A percentile compares a stretch with the other conserved stretches of the same genome.
Evolutionary conservation across 2,329 filamentous ascomycete species (phyloP).

Genomic region (Didymella keratinophila): DNA sequence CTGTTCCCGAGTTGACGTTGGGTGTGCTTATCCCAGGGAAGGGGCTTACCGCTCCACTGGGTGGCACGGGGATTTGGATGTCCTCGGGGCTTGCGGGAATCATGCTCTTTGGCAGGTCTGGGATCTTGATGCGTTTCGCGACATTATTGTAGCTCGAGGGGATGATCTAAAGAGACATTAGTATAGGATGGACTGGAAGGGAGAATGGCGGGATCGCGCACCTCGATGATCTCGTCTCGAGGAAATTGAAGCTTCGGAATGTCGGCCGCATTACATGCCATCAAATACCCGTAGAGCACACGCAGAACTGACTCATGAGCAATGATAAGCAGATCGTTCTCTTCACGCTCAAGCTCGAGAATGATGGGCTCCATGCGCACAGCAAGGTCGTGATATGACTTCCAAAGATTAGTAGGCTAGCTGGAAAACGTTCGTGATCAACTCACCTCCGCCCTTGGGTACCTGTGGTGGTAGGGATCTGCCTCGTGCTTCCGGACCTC

Average conservation of each 20-base stretch:
- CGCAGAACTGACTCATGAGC: conserved; percentile 97
- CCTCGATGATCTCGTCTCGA: conserved; percentile 95
- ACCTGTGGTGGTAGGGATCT: conserved; percentile 96
- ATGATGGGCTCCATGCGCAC: conserved; percentile 98
- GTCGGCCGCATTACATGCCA: conserved; percentile 96
- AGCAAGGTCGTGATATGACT: conserved; percentile 99
- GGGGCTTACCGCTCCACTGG: conserved; percentile 59
- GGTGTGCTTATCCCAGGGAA: conserved; percentile 53
- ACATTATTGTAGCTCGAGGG: conserved; percentile 97
- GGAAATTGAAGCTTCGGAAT: conserved; percentile 94
- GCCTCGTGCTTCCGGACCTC: conserved; percentile 92
- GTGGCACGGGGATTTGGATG: conserved; percentile 77
- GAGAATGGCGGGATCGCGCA: conserved; percentile 41
- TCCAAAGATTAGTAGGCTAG: conserved; percentile 26
- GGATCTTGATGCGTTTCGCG: conserved; percentile 88
- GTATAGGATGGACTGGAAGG: not conserved
- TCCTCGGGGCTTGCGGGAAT: conserved; percentile 82
- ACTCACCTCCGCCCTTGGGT: conserved; percentile 86
- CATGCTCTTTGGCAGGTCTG: conserved; percentile 69
- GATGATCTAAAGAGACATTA: conserved; percentile 70
- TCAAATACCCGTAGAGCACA: conserved; percentile 95
- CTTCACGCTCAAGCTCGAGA: conserved; percentile 93
- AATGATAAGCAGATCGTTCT: conserved; percentile 97
- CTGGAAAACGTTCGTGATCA: not conserved
- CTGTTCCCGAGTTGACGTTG: conserved; percentile 38